Evolutionary conservation across 331 rosid species (phyloP).

Genomic region (Stylosanthes scabra): DNA sequence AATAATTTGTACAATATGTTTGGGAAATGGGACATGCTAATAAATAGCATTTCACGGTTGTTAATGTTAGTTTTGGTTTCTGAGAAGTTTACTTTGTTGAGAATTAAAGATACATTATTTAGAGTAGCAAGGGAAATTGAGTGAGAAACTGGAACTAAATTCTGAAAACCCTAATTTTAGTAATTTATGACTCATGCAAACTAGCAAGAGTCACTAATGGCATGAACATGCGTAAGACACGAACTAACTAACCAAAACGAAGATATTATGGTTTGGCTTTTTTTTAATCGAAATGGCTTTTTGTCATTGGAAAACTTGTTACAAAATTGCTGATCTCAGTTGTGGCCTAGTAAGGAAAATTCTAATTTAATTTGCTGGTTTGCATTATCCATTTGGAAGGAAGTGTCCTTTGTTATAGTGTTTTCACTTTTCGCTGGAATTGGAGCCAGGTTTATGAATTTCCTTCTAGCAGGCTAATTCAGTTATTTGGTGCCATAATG

Average conservation of each 20-base stretch:
- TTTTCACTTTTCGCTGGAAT: neutral
- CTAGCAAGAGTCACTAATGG: neutral
- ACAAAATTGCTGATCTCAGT: neutral
- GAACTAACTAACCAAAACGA: neutral
- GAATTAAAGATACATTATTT: neutral
- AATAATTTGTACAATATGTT: neutral
- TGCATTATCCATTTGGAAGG: slow-evolving; percentile 2
- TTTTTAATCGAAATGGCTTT: neutral
- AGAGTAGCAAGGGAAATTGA: neutral
- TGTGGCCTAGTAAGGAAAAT: neutral
- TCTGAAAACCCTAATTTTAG: neutral
- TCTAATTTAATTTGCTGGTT: too few species aligned
- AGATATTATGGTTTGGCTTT: neutral
- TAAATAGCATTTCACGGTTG: neutral
- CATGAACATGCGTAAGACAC: neutral
- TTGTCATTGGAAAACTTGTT: neutral
- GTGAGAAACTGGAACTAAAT: neutral
- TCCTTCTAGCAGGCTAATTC: neutral
- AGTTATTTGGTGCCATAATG: neutral
- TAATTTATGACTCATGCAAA: neutral
- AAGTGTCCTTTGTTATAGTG: neutral
- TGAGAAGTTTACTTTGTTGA: neutral
- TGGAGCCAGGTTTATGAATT: slow-evolving; percentile 17
- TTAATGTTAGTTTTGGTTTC: neutral
- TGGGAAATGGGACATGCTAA: neutral